Evolutionary conservation across 345 rosid species (phyloP).

Genomic region (Kernera saxatilis): DNA sequence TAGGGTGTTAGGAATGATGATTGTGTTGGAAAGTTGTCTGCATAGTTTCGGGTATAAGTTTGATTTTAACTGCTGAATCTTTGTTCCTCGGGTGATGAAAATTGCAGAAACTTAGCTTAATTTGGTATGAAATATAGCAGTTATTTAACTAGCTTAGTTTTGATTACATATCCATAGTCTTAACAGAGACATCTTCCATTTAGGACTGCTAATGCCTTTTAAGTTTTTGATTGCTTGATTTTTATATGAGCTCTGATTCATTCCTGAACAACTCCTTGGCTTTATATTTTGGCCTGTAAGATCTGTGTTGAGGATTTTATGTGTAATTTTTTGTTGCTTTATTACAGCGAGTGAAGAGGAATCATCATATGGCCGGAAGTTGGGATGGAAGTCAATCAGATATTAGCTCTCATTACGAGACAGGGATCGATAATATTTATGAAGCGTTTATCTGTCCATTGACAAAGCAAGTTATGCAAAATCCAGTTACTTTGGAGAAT

Average conservation of each 20-base stretch:
- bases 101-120: neutral
- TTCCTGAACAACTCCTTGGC: neutral
- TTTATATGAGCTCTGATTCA: neutral
- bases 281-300: neutral
- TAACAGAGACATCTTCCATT: neutral
- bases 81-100: neutral
- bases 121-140: neutral
- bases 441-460: conserved; percentile 92
- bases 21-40: neutral
- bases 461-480: conserved; percentile 79
- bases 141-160: neutral
- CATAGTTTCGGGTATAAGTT: neutral
- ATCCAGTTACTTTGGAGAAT: conserved; percentile 85
- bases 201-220: neutral
- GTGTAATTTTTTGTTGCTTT: neutral
- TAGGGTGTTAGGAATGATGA: neutral
- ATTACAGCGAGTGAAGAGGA: conserved; percentile 10
- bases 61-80: neutral
- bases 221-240: neutral
- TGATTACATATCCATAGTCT: neutral
- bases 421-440: conserved; percentile 66
- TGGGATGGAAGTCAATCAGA: conserved; percentile 84
- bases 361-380: conserved; percentile 52
- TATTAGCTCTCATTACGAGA: conserved; percentile 60
- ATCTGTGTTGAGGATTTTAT: neutral